Conservation (phyloP, 192 early-diverging fungal species). For the Jimgerdemannia flammicorona region DNA sequence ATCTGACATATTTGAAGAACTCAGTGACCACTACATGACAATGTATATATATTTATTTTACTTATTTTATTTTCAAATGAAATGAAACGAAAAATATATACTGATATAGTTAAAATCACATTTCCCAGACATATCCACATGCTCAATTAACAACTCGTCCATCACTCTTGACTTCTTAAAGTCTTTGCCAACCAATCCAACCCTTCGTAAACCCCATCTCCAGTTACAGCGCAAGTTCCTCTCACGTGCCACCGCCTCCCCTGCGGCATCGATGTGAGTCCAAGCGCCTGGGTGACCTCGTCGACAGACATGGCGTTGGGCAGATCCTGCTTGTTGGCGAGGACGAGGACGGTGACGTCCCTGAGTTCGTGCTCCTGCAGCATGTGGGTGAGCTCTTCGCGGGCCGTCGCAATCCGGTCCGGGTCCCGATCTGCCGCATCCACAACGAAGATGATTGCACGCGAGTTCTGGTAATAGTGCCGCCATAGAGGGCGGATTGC, state of each 20-base stretch:
- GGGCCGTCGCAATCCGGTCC: too few relatives aligned
- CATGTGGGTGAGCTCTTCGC: slow-evolving; percentile 48
- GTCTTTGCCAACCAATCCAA: slow-evolving; percentile 57
- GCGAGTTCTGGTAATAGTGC: slow-evolving; percentile 48
- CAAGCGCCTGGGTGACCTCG: slow-evolving; percentile 71
- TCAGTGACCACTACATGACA: too few relatives aligned
- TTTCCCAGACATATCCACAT: too few relatives aligned
- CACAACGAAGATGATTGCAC: too few relatives aligned
- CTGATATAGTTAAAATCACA: too few relatives aligned
- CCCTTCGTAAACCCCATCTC: slow-evolving; percentile 55
- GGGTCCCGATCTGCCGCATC: too few relatives aligned
- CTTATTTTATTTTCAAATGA: too few relatives aligned
- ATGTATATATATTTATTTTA: too few relatives aligned
- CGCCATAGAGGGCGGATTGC: slow-evolving; percentile 98
- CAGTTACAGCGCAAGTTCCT: slow-evolving; percentile 47
- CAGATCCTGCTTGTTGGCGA: slow-evolving; percentile 61
- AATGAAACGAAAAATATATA: too few relatives aligned
- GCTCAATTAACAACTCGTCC: too few relatives aligned
- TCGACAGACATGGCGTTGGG: slow-evolving; percentile 66
- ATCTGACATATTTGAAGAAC: too few relatives aligned
- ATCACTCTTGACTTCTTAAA: slow-evolving; percentile 34
- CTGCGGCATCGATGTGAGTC: slow-evolving; percentile 56
- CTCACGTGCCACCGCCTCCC: slow-evolving; percentile 70
- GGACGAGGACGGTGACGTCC: slow-evolving; percentile 49
- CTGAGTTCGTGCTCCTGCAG: slow-evolving; percentile 52